phyloP scores from a whole-genome alignment of 805 yeast genomes.

The Danielia reshetovae region DNA sequence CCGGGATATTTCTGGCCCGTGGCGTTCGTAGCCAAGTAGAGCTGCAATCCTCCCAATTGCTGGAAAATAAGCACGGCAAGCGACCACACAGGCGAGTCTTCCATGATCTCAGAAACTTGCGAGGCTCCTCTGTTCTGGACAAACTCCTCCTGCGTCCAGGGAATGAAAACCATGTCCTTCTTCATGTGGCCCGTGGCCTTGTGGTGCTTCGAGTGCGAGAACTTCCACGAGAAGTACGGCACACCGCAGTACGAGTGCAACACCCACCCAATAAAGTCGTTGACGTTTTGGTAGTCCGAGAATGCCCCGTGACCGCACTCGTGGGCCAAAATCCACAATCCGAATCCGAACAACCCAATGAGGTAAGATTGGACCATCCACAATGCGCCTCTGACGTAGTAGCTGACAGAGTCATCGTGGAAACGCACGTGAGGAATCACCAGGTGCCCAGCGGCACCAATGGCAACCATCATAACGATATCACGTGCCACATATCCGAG shows the following conservation, averaged over 20 bases:
- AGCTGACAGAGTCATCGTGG: slow-evolving; percentile 17
- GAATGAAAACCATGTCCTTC: slow-evolving; percentile 59
- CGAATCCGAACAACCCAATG: slow-evolving; percentile 51
- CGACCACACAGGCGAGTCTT: slow-evolving; percentile 53
- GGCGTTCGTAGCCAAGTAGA: slow-evolving; percentile 48
- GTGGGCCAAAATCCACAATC: slow-evolving; percentile 61
- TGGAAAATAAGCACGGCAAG: slow-evolving; percentile 43
- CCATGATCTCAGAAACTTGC: slow-evolving; percentile 43
- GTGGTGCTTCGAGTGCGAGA: slow-evolving; percentile 57
- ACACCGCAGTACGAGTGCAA: slow-evolving; percentile 54
- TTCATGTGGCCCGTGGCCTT: slow-evolving; percentile 60
- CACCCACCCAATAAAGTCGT: slow-evolving; percentile 59
- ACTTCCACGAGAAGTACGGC: slow-evolving; percentile 64
- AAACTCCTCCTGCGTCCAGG: slow-evolving; percentile 48
- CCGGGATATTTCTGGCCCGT: slow-evolving; percentile 53
- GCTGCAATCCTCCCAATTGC: slow-evolving; percentile 54
- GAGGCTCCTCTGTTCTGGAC: slow-evolving; percentile 27
- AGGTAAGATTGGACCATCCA: slow-evolving; percentile 39
- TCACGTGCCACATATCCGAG: slow-evolving; percentile 53
- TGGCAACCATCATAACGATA: slow-evolving; percentile 38
- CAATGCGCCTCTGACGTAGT: slow-evolving; percentile 32
- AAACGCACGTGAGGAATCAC: slow-evolving; percentile 44
- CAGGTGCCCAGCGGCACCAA: slow-evolving; percentile 41
- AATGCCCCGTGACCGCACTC: slow-evolving; percentile 66
- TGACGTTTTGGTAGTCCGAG: slow-evolving; percentile 48